phyloP scores from a whole-genome alignment of 768 basidiomycete species.

The Amanita muscaria region DNA sequence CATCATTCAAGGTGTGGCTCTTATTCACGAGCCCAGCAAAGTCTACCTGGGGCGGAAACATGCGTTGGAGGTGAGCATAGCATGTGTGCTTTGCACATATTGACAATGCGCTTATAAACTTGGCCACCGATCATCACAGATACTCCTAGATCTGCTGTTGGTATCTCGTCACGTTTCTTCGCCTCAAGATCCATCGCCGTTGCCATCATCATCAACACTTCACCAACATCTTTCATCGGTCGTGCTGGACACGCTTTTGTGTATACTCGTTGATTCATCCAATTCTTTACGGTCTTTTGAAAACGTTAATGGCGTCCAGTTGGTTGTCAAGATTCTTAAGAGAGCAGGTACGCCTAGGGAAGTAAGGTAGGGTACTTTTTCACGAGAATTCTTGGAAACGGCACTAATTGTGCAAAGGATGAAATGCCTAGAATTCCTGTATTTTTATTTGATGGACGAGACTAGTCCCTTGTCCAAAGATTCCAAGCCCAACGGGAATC shows the following conservation, averaged over 20 bases:
- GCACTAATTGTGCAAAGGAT: conserved; percentile 42
- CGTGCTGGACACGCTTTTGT: conserved; percentile 77
- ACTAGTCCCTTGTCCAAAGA: conserved; percentile 24
- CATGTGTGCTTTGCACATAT: too few species aligned
- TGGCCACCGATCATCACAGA: conserved; percentile 28
- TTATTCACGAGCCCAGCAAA: conserved; percentile 66
- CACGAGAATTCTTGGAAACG: not conserved
- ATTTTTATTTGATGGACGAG: conserved; percentile 91
- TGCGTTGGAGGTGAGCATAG: conserved; percentile 54
- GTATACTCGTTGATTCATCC: conserved; percentile 83
- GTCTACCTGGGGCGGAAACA: conserved; percentile 57
- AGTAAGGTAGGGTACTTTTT: conserved; percentile 52
- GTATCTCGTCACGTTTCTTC: conserved; percentile 55
- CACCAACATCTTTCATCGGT: conserved; percentile 54
- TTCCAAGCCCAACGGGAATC: conserved; percentile 8
- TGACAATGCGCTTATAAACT: not conserved
- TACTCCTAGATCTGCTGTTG: conserved; percentile 63
- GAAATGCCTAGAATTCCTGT: conserved; percentile 93
- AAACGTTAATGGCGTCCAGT: conserved; percentile 64
- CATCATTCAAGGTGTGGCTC: conserved; percentile 66
- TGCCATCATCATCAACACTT: conserved; percentile 14
- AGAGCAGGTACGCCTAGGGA: conserved; percentile 78
- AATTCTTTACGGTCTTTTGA: conserved; percentile 73
- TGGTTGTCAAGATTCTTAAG: conserved; percentile 82
- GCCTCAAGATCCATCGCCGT: conserved; percentile 18